Conservation (phyloP, 805 yeast genomes). For the Sugiyamaella boreocaroliniensis region DNA sequence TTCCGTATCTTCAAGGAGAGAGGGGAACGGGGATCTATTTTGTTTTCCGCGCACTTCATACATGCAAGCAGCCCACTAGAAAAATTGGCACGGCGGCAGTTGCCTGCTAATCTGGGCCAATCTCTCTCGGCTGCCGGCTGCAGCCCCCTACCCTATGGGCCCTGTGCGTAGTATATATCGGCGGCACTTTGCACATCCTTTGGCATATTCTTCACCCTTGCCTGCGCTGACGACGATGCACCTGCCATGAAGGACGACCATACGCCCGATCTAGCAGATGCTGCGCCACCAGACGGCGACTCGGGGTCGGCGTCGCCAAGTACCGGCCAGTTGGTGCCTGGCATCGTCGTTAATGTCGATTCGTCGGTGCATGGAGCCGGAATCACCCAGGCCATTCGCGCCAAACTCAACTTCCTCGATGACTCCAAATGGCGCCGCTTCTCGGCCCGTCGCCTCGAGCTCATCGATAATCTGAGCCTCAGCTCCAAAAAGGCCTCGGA, state of each 20-base stretch:
- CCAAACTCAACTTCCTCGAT: slow-evolving; percentile 66
- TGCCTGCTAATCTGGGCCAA: no score
- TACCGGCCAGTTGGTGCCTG: background rate
- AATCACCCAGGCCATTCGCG: slow-evolving; percentile 52
- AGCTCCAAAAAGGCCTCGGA: slow-evolving; percentile 79
- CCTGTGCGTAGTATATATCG: no score
- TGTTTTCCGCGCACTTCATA: no score
- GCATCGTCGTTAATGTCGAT: background rate
- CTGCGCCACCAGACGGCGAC: background rate
- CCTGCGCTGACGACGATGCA: no score
- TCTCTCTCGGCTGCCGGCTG: no score
- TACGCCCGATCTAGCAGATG: background rate
- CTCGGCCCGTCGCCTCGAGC: slow-evolving; percentile 81
- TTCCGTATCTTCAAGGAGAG: no score
- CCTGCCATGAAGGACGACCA: background rate
- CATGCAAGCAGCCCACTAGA: no score
- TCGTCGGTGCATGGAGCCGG: slow-evolving; percentile 28
- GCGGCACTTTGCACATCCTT: no score
- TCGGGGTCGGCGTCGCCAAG: background rate
- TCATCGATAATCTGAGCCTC: slow-evolving; percentile 67
- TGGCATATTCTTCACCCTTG: no score
- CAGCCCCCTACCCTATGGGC: no score
- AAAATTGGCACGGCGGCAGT: no score
- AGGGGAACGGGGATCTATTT: no score
- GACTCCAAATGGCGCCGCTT: slow-evolving; percentile 83